These are phyloP conservation scores for Leccinum rimulosum DNA, from an alignment of 768 basidiomycete genomes.

Conservation along the genomic window DNA sequence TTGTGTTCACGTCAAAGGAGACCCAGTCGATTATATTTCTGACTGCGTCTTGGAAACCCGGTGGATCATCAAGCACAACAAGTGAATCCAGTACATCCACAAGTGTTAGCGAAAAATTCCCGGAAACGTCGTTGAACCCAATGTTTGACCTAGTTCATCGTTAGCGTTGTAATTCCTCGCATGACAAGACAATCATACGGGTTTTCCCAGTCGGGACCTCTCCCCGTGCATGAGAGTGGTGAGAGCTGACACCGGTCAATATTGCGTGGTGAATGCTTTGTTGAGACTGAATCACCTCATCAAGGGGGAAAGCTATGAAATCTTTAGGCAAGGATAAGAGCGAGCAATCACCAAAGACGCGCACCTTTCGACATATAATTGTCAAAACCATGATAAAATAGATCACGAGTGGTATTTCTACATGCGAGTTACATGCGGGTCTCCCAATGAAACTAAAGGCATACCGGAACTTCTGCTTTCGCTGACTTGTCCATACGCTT, in stretches of 20 bases:
- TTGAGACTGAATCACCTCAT: conserved; percentile 55
- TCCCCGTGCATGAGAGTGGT: conserved; percentile 82
- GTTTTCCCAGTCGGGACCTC: conserved; percentile 84
- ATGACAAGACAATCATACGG: conserved; percentile 51
- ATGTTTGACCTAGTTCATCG: conserved; percentile 53
- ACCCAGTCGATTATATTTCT: conserved; percentile 78
- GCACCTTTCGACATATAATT: conserved; percentile 85
- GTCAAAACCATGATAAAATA: conserved; percentile 91
- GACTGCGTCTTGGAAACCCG: conserved; percentile 83
- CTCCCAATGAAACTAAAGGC: conserved; percentile 15
- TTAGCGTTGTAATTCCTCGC: conserved; percentile 11
- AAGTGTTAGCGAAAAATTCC: conserved; percentile 86
- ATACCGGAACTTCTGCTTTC: conserved; percentile 57
- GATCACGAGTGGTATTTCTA: conserved; percentile 68
- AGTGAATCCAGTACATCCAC: conserved; percentile 85
- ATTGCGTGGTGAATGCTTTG: conserved; percentile 1
- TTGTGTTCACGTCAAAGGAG: conserved; percentile 90
- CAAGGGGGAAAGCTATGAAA: conserved; percentile 72
- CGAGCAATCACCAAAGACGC: conserved; percentile 14
- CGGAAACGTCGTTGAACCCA: conserved; percentile 88
- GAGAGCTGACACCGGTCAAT: conserved; percentile 55
- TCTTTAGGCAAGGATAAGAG: conserved; percentile 20
- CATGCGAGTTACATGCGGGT: conserved; percentile 2
- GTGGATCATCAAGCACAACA: conserved; percentile 78
- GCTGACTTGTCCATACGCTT: conserved; percentile 52